Conservation (phyloP, 202 grass and related monocot species). For the Panicum hallii region DNA sequence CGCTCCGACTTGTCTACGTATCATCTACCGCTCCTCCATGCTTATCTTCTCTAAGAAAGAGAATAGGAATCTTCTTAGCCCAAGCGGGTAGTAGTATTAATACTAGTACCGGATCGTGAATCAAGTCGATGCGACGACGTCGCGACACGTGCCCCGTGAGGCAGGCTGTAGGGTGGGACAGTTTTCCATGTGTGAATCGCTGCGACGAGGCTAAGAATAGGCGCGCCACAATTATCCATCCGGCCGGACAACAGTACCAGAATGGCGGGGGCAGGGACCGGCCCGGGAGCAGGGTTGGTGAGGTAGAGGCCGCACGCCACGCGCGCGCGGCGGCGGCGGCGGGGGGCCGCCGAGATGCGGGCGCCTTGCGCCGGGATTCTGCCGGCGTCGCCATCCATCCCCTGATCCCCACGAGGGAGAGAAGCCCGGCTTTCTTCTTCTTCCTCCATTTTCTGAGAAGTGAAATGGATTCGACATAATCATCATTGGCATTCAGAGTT, state of each 20-base stretch:
- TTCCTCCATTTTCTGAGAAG: neutral
- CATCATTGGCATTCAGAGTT: neutral
- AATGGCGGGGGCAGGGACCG: neutral
- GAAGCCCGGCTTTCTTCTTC: too few species aligned
- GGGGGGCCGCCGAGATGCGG: neutral
- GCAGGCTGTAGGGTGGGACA: neutral
- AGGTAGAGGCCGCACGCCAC: neutral
- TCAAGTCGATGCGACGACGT: neutral
- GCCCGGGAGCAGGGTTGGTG: neutral
- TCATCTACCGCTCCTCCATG: too few species aligned
- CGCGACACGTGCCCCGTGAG: slow-evolving; percentile 38
- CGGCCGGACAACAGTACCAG: neutral
- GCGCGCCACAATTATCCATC: slow-evolving; percentile 6
- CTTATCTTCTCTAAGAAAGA: slow-evolving; percentile 20
- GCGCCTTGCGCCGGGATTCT: neutral
- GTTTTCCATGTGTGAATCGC: slow-evolving; percentile 2
- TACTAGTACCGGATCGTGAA: neutral
- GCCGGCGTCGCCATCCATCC: neutral
- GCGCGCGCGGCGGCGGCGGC: neutral
- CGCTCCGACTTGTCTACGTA: neutral
- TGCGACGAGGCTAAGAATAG: neutral
- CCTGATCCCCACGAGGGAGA: neutral
- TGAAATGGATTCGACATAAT: neutral
- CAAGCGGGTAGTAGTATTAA: neutral
- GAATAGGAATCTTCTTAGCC: slow-evolving; percentile 11